Evolutionary conservation across 2,329 filamentous ascomycete species (phyloP), one percentile per base, ranked within the genome.

Genomic region (Fusarium marasasianum): DNA sequence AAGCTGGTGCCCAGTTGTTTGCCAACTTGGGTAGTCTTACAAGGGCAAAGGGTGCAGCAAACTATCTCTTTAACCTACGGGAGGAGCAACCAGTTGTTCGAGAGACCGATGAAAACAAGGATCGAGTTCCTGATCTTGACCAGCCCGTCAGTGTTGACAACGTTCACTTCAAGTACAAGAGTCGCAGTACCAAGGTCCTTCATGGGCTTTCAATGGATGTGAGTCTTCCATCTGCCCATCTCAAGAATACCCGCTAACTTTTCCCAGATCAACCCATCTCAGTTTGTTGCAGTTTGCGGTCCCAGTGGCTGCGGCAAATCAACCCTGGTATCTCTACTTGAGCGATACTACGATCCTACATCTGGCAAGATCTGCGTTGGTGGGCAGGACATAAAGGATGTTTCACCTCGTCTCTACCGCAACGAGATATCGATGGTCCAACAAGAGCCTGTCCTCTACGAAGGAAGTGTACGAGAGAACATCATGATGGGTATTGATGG

Each of bases 221-320:
- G 13, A 43, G 66, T 31, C 6, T 24, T 3, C 24, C 20, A 0
- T 15, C 4, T 13, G 2, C 6, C 15, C 8, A 14, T 20, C 5
- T 14, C 31, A 7, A 24, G n/a, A 12, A 11, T 22, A 18, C 83
- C 22, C 83, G 57, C 77, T 35, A 81, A 83, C 51, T 7, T 8
- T 18, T 12, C 8, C 6, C 35, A 55, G 47, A 61, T 71, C 43
- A 66, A 26, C 2, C 72, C 58, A 14, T 71, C 45, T 33, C 82
- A 86, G 66, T 88, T 86, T 69, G 80, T 87, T 4, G 89, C 88
- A 2, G 84, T 90, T 37, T 88, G 91, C 1, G 89, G 89, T 4
- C 83, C 87, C 4, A 89, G 86, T 1, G 89, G 89, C 13, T 90
- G 88, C 70, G 89, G 89, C 2, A 91, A 91, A 74, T 89, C 87